Percentiles rank a stretch among this genome's conserved stretches.
Conservation (phyloP, 208 protist genomes). For the Naegleria fowleri region DNA sequence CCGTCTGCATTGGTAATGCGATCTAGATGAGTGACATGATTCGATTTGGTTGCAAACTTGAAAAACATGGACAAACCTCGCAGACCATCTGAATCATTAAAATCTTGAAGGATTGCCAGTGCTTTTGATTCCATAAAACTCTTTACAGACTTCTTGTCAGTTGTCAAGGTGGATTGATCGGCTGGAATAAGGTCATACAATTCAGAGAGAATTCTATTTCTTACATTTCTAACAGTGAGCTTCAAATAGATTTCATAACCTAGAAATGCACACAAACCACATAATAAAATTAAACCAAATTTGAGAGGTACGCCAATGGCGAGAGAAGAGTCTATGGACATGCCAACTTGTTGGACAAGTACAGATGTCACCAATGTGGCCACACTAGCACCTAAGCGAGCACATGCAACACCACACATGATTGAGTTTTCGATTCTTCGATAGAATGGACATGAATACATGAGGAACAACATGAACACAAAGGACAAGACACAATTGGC, state of each 20-base stretch:
- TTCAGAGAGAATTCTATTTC: too few species aligned
- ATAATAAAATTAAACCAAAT: background rate
- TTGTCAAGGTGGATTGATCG: too few species aligned
- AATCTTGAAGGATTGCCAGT: background rate
- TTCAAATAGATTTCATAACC: background rate
- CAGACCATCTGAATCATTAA: too few species aligned
- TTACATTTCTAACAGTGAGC: background rate
- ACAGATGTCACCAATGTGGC: background rate
- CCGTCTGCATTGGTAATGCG: too few species aligned
- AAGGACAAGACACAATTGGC: background rate
- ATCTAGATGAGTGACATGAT: too few species aligned
- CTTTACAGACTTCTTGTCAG: too few species aligned
- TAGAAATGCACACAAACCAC: background rate
- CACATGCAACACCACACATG: background rate
- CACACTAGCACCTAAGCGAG: background rate
- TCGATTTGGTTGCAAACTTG: too few species aligned
- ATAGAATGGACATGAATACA: background rate
- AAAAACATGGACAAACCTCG: too few species aligned
- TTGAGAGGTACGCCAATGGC: background rate
- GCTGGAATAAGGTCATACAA: too few species aligned
- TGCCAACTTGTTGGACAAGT: background rate
- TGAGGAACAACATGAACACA: background rate
- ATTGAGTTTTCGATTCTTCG: background rate
- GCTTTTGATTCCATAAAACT: too few species aligned
- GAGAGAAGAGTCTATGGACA: background rate